phyloP scores from a whole-genome alignment of 1,139 yeast genomes.

The Candida sanyaensis region DNA sequence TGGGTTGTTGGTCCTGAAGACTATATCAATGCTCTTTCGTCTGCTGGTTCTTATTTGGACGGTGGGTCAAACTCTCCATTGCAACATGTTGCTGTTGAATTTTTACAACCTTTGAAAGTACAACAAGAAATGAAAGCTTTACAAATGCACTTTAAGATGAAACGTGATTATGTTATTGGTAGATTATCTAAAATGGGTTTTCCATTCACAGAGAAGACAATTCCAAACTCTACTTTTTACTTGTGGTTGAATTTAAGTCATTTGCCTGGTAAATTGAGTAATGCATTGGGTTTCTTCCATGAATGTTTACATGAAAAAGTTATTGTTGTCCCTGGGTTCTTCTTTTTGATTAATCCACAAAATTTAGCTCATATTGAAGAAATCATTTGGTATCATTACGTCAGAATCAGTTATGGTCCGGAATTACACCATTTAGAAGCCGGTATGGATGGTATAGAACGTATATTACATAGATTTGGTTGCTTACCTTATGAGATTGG shows the following conservation, averaged over 20 bases:
- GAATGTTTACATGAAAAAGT: conserved; percentile 67
- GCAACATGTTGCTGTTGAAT: conserved; percentile 63
- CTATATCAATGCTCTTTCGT: conserved; percentile 57
- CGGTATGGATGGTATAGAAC: conserved; percentile 69
- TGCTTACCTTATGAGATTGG: conserved; percentile 27
- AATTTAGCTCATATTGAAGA: conserved; percentile 63
- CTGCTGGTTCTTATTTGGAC: conserved; percentile 66
- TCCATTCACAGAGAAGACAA: conserved; percentile 43
- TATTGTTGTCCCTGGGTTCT: conserved; percentile 68
- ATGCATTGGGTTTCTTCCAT: conserved; percentile 68
- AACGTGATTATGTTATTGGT: conserved; percentile 58
- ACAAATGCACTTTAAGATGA: conserved; percentile 61
- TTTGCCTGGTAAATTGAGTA: conserved; percentile 60
- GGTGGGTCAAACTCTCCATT: conserved; percentile 70
- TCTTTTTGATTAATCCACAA: conserved; percentile 66
- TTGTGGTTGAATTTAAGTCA: conserved; percentile 63
- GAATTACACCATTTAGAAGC: conserved; percentile 52
- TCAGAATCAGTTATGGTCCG: conserved; percentile 67
- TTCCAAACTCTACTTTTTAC: conserved; percentile 66
- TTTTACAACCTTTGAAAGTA: conserved; percentile 55
- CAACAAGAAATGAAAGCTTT: conserved; percentile 59
- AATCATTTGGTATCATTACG: conserved; percentile 65
- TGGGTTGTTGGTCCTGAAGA: conserved; percentile 74
- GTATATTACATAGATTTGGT: conserved; percentile 50
- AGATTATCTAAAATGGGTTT: conserved; percentile 62